A percentile compares a stretch with the other conserved stretches of the same genome.
Evolutionary conservation across 306 rosid genomes (phyloP).

Genomic region (Vigna reflexopilosa): DNA sequence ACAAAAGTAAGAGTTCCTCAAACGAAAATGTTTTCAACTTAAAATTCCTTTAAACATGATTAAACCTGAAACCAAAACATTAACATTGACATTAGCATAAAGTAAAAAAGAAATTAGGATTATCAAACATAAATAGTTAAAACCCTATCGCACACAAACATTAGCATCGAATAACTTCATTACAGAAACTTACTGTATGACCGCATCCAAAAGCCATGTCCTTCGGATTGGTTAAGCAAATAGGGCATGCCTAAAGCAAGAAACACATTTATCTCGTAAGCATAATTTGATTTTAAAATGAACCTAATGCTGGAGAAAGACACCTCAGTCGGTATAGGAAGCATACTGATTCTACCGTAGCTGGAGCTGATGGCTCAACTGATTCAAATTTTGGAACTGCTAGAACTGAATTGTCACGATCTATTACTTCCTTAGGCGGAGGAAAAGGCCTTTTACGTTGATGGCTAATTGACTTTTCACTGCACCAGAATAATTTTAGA

Average conservation of each 20-base stretch:
- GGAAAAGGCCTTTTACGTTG: slow-evolving; percentile 60
- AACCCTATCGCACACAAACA: slow-evolving; percentile 1
- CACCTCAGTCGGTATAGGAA: background rate
- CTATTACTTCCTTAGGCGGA: slow-evolving; percentile 72
- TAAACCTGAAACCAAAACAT: background rate
- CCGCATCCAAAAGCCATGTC: slow-evolving; percentile 97
- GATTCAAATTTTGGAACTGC: slow-evolving; percentile 50
- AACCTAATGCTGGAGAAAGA: slow-evolving; percentile 31
- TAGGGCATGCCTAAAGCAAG: slow-evolving; percentile 72
- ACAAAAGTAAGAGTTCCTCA: background rate
- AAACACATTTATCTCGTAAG: slow-evolving; percentile 29
- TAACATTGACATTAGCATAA: background rate
- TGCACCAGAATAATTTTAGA: slow-evolving; percentile 46
- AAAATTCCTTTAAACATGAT: background rate
- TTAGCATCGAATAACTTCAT: background rate
- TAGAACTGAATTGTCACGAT: slow-evolving; percentile 62
- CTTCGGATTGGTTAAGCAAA: slow-evolving; percentile 84
- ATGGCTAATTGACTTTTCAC: slow-evolving; percentile 46
- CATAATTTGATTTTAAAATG: slow-evolving; percentile 32
- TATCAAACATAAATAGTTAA: background rate
- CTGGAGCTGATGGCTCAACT: slow-evolving; percentile 57
- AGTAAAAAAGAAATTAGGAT: background rate
- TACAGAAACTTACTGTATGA: slow-evolving; percentile 68
- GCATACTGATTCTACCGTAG: slow-evolving; percentile 62
- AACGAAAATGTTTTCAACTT: background rate